Evolutionary conservation across 139 green algal species (phyloP), one percentile per base, ranked within the genome.

Genomic region (Closterium sp.): DNA sequence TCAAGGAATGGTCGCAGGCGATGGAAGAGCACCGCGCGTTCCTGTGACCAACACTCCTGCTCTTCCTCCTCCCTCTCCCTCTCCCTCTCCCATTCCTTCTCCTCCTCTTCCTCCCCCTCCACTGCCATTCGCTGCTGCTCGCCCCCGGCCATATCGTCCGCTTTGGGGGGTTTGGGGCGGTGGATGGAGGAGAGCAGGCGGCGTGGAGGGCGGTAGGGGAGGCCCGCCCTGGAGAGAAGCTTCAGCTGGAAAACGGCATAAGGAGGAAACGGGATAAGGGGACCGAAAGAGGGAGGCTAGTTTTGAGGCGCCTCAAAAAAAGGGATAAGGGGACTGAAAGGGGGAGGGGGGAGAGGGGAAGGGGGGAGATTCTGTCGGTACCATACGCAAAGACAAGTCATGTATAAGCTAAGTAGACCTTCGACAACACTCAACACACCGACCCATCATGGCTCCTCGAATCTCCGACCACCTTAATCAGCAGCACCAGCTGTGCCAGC

Each of bases 1-100:
- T 94, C 87, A 34, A 98, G 93, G 35, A 86, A 86, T 12, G 83
- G 30, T 12, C 83, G 83, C 9, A 34, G 84, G 25, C 31, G 32
- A 23, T 34, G 84, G 84, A 87, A 87, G 23, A 34, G 32, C 31
- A 98, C 94, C 28, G 34, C 31, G 2, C 89, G 55, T 19, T 76
- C 16, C 55, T 76, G 55, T 19, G 9, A 43, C 33, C 96, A 84
- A 88, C 97, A 94, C 83, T 96, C 91, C 23, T 86, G 87, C 87
- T 97, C 87, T 69, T 92, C 94, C 2, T 96, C 94, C 2, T 95
- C 94, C 91, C 95, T 96, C 91, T 96, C 94, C 55, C 25, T 19
- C 55, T 76, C 55, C 55, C 25, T 1, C 4, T 6, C 38, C 55
- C 25, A 19, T 19, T 76, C 1, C 55, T 76, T 16, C 16, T 76